phyloP scores from a whole-genome alignment of 768 basidiomycete genomes.

The Lactifluus subvellereus region DNA sequence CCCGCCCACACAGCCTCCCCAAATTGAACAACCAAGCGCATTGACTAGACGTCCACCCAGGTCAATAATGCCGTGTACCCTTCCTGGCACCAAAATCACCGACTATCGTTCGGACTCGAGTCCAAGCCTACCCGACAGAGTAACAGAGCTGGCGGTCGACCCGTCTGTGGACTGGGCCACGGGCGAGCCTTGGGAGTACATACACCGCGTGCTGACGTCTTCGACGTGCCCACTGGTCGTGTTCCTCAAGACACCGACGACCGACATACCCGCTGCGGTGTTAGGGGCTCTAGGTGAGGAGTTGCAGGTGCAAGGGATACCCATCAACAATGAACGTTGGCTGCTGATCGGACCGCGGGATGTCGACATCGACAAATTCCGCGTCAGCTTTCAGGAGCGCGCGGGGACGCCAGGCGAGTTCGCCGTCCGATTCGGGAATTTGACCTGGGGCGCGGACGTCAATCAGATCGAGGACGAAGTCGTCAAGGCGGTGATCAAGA shows the following conservation, averaged over 20 bases:
- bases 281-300: neutral
- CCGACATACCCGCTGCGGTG: slow-evolving; percentile 5
- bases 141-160: neutral
- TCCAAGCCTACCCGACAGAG: neutral
- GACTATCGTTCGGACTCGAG: neutral
- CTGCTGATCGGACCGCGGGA: slow-evolving; percentile 4
- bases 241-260: slow-evolving; percentile 13
- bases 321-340: slow-evolving; percentile 18
- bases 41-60: neutral
- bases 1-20: neutral
- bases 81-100: neutral
- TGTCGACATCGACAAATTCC: slow-evolving; percentile 5
- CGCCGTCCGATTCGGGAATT: slow-evolving; percentile 5
- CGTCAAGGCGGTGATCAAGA: slow-evolving; percentile 2
- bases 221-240: slow-evolving; percentile 11
- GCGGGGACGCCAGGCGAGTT: slow-evolving; percentile 2
- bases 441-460: slow-evolving; percentile 17
- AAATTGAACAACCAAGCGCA: neutral
- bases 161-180: slow-evolving; percentile 18
- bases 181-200: slow-evolving; percentile 20
- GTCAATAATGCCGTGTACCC: slow-evolving; percentile 14
- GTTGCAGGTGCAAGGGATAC: slow-evolving; percentile 3
- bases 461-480: slow-evolving; percentile 17
- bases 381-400: slow-evolving; percentile 7
- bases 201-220: slow-evolving; percentile 18